Conservation (phyloP, 129 eudicot species). For the Lactuca sativa region DNA sequence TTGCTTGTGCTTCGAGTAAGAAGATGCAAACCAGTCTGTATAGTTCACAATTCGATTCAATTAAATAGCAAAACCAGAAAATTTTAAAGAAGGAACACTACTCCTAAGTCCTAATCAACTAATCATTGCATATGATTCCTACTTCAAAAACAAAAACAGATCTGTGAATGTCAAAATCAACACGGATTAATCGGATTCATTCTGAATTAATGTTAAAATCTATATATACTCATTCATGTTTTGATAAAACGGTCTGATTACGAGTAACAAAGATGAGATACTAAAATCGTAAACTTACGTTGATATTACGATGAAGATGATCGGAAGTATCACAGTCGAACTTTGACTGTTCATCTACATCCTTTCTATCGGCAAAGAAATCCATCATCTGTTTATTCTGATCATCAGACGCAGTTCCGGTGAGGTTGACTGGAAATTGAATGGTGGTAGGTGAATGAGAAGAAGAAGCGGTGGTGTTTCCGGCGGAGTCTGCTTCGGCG, state of each 20-base stretch:
- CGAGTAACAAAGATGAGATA: not conserved
- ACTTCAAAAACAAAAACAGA: too few relatives aligned
- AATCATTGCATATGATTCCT: not conserved
- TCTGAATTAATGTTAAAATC: not conserved
- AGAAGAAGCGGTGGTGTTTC: not conserved
- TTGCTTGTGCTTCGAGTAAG: conserved; percentile 42
- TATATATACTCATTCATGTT: too few relatives aligned
- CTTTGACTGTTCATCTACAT: conserved; percentile 18
- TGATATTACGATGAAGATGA: conserved; percentile 37
- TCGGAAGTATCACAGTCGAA: conserved; percentile 11
- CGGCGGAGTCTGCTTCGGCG: too few relatives aligned
- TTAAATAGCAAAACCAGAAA: conserved; percentile 7
- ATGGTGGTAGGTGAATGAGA: conserved; percentile 32
- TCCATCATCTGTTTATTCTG: conserved; percentile 40
- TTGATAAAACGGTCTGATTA: too few relatives aligned
- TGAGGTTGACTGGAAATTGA: conserved; percentile 50
- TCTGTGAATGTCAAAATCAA: conserved; percentile 20
- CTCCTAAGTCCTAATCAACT: too few relatives aligned
- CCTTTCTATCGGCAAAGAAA: conserved; percentile 46
- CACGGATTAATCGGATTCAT: not conserved
- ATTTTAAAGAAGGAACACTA: not conserved
- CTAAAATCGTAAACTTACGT: conserved; percentile 33
- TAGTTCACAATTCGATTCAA: not conserved
- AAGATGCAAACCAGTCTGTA: conserved; percentile 62
- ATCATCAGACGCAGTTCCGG: conserved; percentile 23